Base-by-base conservation (phyloP, 257 asterid genomes). In the Rehmannia glutinosa region DNA sequence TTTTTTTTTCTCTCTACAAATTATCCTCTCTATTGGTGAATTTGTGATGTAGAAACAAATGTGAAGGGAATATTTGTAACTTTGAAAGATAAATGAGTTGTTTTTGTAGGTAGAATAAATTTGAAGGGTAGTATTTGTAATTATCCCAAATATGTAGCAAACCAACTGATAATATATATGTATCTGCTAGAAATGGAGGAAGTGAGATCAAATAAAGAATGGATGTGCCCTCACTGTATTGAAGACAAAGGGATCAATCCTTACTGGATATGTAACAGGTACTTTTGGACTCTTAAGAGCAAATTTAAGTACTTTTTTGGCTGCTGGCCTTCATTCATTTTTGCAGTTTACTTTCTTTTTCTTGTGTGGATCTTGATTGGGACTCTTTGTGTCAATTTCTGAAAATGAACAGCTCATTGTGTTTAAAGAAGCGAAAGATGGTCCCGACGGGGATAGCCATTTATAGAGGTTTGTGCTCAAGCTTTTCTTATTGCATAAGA, bases 191-290 rank as follows among this genome's bases (percentile, higher is more conserved):
- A 86, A 78, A 64, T 91, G 81, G 95, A 88, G 79, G 95, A 85
- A 27, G 96, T 86, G 62, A 82, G 77, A 74, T 75, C 75, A 62
- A 82, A 81, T 70, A 82, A 85, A 76, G 78, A 81, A 28, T 89
- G 94, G 92, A 78, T 75, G 66, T 88, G 95, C 45, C 95, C 96
- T 79, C 98, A 91, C 46, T 89, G 95, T 20, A 45, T 64, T 2
- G 96, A 91, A 73, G 84, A 82, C 11, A 83, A 81, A 74, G 92
- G 92, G 41, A 69, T 67, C 55, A 91, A 80, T 25, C 94, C 92
- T 25, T 85, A 83, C 67, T 88, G 98, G 98, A 88, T 91, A 77
- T 89, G 96, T 65, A 91, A 89, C 83, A 91, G 98, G 98, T 91
- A 82, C 51, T 20, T 6, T 8, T 25, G 28, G 8, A 25, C 20